Base-by-base conservation (phyloP, 2,329 filamentous ascomycete species). In the Zalaria sp. region DNA sequence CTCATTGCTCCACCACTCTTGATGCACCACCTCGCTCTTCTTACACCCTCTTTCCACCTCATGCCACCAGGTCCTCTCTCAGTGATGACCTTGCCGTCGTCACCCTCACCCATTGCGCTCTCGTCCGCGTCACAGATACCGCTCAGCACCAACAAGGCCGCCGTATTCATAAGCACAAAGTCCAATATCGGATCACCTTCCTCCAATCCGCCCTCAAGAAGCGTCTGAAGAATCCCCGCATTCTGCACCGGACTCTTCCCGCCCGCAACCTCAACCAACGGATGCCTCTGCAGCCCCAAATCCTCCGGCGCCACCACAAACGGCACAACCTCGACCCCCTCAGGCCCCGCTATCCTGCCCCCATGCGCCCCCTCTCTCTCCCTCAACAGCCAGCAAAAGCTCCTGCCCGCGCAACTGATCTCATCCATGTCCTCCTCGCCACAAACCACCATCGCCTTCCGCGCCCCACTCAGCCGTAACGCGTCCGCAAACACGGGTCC, bases 401-500 rank as follows among this genome's bases (percentile, higher is more conserved):
- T 93, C 31, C 72, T 71, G 0, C 91, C 89, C 1, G 89, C 91
- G 52, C 89, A 95, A 53, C 83, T 91, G 47, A 98, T 77, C 66
- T 98, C 91, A 58, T 98, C 91, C 27, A 98, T 76, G 52, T 96
- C 86, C 65, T 96, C 93, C 50, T 83, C 81, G 35, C 91, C 91
- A 57, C 89, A 98, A 11, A 96, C 83, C 25, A 98, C 75, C 62
- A 98, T 67, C 3, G 84, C 88, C 61, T 95, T 96, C 47, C 69
- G 77, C 35, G 77, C 78, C 26, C 88, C 88, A 10, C 77, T 74
- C 50, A 91, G 71, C 31, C 72, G 73, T 40, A 98, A 66, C 0
- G 89, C 86, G 51, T 94, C 83, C 2, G 84, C 84, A 57, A 95
- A 98, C 5, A 93, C 81, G 2, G 81, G 81, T 1, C 89, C 91